Percentiles rank a stretch among this genome's conserved stretches.
These are phyloP conservation scores for Biscogniauxia marginata DNA, from an alignment of 2,329 filamentous ascomycete genomes.

Conservation along the genomic window DNA sequence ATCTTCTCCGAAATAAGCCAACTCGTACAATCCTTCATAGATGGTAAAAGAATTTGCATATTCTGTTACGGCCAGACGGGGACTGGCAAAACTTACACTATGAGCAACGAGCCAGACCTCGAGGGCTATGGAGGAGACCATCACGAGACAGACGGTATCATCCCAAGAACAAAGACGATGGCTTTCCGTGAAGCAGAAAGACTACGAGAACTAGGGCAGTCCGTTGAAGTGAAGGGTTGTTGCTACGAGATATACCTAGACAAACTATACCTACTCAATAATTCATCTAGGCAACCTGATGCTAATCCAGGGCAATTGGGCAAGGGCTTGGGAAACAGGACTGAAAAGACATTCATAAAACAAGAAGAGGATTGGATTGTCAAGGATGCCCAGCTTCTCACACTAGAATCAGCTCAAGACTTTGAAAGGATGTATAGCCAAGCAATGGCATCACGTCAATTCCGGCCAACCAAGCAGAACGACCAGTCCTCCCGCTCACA, in stretches of 20 bases:
- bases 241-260: slow-evolving; percentile 99
- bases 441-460: slow-evolving; percentile 80
- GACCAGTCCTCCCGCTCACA: slow-evolving; percentile 89
- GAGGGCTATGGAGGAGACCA: slow-evolving; percentile 11
- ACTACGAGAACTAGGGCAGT: slow-evolving; percentile 85
- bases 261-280: slow-evolving; percentile 75
- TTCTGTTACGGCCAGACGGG: slow-evolving; percentile 98
- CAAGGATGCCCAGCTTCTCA: slow-evolving; percentile 20
- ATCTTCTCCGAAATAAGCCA: slow-evolving; percentile 95
- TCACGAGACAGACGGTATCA: slow-evolving; percentile 72
- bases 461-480: slow-evolving; percentile 91
- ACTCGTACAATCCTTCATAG: slow-evolving; percentile 89
- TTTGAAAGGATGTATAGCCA: slow-evolving; percentile 75
- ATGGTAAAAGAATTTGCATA: slow-evolving; percentile 97
- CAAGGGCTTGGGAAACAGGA: background rate
- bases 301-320: slow-evolving; percentile 55
- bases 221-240: slow-evolving; percentile 84
- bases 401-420: slow-evolving; percentile 71
- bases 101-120: slow-evolving; percentile 52
- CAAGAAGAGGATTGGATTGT: background rate
- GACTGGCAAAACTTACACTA: slow-evolving; percentile 93
- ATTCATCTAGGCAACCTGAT: slow-evolving; percentile 59
- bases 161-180: slow-evolving; percentile 84
- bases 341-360: slow-evolving; percentile 9
- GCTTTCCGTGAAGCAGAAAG: slow-evolving; percentile 84